Evolutionary conservation across 495 filamentous ascomycete genomes (phyloP), one percentile per base, ranked within the genome.

Genomic region (Neurospora sp.): DNA sequence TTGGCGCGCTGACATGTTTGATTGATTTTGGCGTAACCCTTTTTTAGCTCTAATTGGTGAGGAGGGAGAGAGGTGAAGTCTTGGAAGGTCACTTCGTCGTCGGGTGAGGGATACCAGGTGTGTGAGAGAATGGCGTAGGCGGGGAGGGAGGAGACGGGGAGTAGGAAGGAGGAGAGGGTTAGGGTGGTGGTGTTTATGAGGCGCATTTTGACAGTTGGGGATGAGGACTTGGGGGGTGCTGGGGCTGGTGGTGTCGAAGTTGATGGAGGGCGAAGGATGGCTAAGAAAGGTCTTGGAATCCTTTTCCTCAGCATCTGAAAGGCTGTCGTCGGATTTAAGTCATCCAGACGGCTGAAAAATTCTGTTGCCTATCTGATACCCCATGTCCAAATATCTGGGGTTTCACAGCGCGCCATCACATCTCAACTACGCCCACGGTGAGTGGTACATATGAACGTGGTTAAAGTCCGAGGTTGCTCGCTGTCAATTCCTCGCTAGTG

Each of bases 121-220:
- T 83, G 82, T 42, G 80, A 84, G 42, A 85, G 75, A 54, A 82
- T 81, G 43, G 83, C 82, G 40, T 84, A 83, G 2, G 48, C 69
- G 2, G 83, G 84, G 13, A 76, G 73, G 7, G 75, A 9, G 48
- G 31, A 36, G 17, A 75, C 75, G 59, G 36, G 43, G 13, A 76
- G 74, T 43, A 80, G 73, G 48, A 84, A 85, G 70, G 83, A 79
- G 34, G 78, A 39, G 13, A 86, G 75, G 39, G 79, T 71, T 6
- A 82, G 76, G 8, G 81, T 85, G 7, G 77, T 77, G 39, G 82
- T 79, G 70, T 86, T 74, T 70, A 86, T 83, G 36, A 86, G 77
- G 37, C 83, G 82, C 84, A 85, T 86, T 7, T 48, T 71, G 45
- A 24, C 9, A 21, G 43, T 4, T 21, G 40, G 17, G 2, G 40